Evolutionary conservation across 768 basidiomycete species (phyloP).

Genomic region (Termitomyces sp.): DNA sequence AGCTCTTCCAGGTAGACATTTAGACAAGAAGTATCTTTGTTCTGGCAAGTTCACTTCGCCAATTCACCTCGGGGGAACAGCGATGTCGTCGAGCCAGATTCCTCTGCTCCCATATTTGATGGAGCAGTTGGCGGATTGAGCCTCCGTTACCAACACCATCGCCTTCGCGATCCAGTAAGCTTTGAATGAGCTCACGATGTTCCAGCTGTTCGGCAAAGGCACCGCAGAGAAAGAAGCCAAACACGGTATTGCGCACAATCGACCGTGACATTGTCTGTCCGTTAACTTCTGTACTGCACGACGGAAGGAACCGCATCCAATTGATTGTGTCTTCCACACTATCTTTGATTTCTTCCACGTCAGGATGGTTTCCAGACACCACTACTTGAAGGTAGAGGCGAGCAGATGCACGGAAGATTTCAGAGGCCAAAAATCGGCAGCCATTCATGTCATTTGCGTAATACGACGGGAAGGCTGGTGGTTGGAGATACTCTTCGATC

Average conservation of each 20-base stretch:
- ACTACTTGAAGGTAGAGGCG: slow-evolving; percentile 73
- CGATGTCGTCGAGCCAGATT: slow-evolving; percentile 7
- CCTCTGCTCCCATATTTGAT: slow-evolving; percentile 50
- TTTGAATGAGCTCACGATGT: slow-evolving; percentile 37
- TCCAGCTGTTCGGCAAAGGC: slow-evolving; percentile 51
- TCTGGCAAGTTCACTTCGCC: slow-evolving; percentile 52
- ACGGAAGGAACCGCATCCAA: slow-evolving; percentile 34
- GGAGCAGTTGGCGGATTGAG: slow-evolving; percentile 49
- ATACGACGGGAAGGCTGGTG: slow-evolving; percentile 18
- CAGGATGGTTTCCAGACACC: slow-evolving; percentile 67
- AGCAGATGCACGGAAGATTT: slow-evolving; percentile 71
- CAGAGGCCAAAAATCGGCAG: slow-evolving; percentile 41
- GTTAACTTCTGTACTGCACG: slow-evolving; percentile 6
- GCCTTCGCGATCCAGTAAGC: slow-evolving; percentile 45
- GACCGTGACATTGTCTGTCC: slow-evolving; percentile 34
- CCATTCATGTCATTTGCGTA: slow-evolving; percentile 18
- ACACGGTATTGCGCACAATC: slow-evolving; percentile 75
- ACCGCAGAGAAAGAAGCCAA: slow-evolving; percentile 70
- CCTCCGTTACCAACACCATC: slow-evolving; percentile 61
- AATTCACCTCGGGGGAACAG: slow-evolving; percentile 40
- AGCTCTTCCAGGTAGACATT: slow-evolving; percentile 3
- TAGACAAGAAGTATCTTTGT: slow-evolving; percentile 57
- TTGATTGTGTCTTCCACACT: slow-evolving; percentile 50
- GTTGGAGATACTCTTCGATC: slow-evolving; percentile 40
- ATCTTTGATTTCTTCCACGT: slow-evolving; percentile 54